Evolutionary conservation across 805 yeast species (phyloP).

Genomic region (Metschnikowia gruessii): DNA sequence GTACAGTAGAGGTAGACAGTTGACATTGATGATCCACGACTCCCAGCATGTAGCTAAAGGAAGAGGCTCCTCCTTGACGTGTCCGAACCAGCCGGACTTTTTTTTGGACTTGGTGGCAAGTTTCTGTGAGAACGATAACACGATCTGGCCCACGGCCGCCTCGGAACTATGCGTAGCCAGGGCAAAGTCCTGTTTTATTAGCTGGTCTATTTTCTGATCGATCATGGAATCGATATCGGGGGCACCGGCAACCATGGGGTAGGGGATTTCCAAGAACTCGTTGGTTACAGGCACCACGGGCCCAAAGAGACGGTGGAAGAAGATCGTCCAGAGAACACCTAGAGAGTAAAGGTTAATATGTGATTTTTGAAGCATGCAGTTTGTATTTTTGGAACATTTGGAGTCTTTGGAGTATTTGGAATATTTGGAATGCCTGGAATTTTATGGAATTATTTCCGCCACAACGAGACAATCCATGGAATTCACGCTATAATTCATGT

Average conservation of each 20-base stretch:
- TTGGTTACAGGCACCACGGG: conserved; percentile 52
- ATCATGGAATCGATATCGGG: conserved; percentile 49
- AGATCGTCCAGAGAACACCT: conserved; percentile 63
- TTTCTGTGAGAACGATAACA: conserved; percentile 40
- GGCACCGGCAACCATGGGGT: conserved; percentile 47
- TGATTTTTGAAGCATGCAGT: not conserved
- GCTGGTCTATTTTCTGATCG: conserved; percentile 33
- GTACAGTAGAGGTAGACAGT: conserved; percentile 34
- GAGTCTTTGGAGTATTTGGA: too few species aligned
- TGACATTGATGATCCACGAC: conserved; percentile 58
- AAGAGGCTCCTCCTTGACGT: conserved; percentile 19
- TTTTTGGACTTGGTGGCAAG: conserved; percentile 36
- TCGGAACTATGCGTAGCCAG: conserved; percentile 18
- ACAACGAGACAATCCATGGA: too few species aligned
- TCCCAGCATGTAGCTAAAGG: conserved; percentile 62
- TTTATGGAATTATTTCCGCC: too few species aligned
- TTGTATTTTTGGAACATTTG: too few species aligned
- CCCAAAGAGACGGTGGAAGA: conserved; percentile 70
- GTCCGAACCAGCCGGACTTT: conserved; percentile 57
- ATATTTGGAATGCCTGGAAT: too few species aligned
- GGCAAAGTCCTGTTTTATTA: conserved; percentile 30
- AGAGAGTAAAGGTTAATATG: conserved; percentile 12
- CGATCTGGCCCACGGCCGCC: conserved; percentile 31
- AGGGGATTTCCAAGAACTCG: conserved; percentile 59
- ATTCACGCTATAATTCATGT: too few species aligned